Evolutionary conservation across 1,284 basidiomycete species (phyloP), one percentile per base, ranked within the genome.

Genomic region (Ceratobasidium sp.): DNA sequence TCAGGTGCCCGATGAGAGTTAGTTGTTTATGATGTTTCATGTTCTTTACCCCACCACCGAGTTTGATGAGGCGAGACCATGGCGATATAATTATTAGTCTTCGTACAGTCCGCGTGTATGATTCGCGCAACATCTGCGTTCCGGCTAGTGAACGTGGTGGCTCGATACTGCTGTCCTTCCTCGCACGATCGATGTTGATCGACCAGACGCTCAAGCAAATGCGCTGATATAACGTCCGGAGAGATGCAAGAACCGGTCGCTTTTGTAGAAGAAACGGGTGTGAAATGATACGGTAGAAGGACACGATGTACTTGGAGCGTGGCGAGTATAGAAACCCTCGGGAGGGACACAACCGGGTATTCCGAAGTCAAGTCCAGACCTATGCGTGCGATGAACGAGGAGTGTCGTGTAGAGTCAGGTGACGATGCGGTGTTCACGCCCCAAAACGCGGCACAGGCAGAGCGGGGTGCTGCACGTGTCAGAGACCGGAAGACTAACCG

Each of bases 141-240:
- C 44, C 28, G 66, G 66, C 51, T 5, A 53, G 63, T 76, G 73
- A 76, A 76, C 73, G 73, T 76, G 73, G 73, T 33, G 73, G 39
- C 73, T 76, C 73, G 73, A 76, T 76, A 42, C 67, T 67, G 73
- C 53, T 56, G 40, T 56, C 63, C 73, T 76, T 76, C 73, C 63
- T 67, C 63, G 26, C 23, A 56, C 44, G 73, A 76, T 76, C 73
- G 73, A 67, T 67, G 72, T 66, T 64, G 73, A 76, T 67, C 63
- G 73, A 76, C 73, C 63, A 66, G 61, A 26, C 63, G 53, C 39
- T 23, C 39, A 76, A 63, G 53, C 40, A 51, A 76, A 67, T 67
- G 28, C 33, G 51, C 63, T 67, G 63, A 67, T 76, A 56, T 76
- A 76, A 58, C 51, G 23, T 33, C 42, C 73, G 73, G 73, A 66